Base-by-base conservation (phyloP, 2,329 filamentous ascomycete genomes). In the Aureobasidium namibiae region DNA sequence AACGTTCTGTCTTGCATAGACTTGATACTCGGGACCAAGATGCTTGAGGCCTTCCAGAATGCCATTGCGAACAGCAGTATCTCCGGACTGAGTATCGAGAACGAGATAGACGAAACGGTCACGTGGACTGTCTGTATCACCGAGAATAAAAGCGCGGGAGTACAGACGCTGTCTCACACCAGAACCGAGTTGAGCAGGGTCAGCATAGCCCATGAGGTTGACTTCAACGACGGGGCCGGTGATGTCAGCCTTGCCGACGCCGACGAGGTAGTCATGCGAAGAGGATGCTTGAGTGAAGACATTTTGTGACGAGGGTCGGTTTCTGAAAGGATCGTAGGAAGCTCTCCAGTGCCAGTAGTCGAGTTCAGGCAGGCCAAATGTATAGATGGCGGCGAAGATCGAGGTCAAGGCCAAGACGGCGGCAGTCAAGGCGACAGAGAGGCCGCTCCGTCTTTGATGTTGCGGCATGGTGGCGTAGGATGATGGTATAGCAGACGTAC, bases 121-220 rank as follows among this genome's bases (percentile, higher is more conserved):
- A 14, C 80, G 76, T 0, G 86, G 81, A 18, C 83, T 81, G 39
- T 81, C 75, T 5, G 83, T 77, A 67, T 88, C 83, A 52, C 84
- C 91, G 46, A 96, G 76, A 67, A 96, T 91, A 73, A 97, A 97
- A 33, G 92, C 88, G 53, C 92, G 85, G 39, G 90, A 91, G 73
- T 94, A 92, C 16, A 96, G 79, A 50, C 92, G 84, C 75, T 97
- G 92, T 50, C 92, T 86, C 53, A 97, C 77, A 23, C 92, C 92
- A 2, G 85, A 86, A 46, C 92, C 92, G 31, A 87, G 76, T 75
- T 97, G 92, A 42, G 82, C 82, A n/a, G 86, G 78, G 71, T 92
- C 88, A 33, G 92, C 92, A 76, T 96, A 96, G 62, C 92, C 92
- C 80, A 92, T 94, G 70, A 96, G 82, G 67, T 90, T 91, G 68